These are phyloP conservation scores for Sanguinoderma infundibulare DNA, from an alignment of 1,284 basidiomycete species.

Conservation along the genomic window DNA sequence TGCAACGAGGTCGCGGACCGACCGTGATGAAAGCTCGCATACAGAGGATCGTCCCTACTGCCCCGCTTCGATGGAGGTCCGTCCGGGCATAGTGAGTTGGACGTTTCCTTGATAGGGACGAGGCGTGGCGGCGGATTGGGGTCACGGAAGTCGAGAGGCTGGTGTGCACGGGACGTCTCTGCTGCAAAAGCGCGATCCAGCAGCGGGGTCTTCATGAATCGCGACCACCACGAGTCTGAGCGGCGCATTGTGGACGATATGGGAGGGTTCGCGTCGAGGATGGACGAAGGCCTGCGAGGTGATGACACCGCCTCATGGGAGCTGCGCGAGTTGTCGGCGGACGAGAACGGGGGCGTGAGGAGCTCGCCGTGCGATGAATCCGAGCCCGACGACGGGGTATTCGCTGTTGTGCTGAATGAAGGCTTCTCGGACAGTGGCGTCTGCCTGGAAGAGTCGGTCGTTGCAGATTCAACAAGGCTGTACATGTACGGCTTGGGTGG, in stretches of 20 bases:
- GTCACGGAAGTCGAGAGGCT: conserved; percentile 62
- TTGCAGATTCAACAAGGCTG: conserved; percentile 31
- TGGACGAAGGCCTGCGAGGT: conserved; percentile 40
- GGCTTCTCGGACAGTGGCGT: conserved; percentile 35
- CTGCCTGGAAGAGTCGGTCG: conserved; percentile 34
- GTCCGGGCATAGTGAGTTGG: conserved; percentile 30
- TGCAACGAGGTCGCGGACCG: conserved; percentile 33
- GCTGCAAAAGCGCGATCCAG: conserved; percentile 42
- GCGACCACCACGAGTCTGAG: conserved; percentile 52
- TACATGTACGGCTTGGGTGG: conserved; percentile 34
- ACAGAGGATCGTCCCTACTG: conserved; percentile 20
- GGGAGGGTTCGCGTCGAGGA: conserved; percentile 43
- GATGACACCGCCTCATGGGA: conserved; percentile 34
- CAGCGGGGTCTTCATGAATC: conserved; percentile 46
- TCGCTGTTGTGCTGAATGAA: conserved; percentile 30
- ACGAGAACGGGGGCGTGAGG: conserved; percentile 14
- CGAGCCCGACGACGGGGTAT: conserved; percentile 23
- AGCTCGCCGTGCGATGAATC: conserved; percentile 23
- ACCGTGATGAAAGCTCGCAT: conserved; percentile 29
- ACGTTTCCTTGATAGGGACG: conserved; percentile 56
- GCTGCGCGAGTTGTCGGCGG: conserved; percentile 25
- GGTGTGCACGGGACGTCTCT: conserved; percentile 22
- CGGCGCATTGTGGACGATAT: conserved; percentile 40
- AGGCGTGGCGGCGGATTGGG: conserved; percentile 71
- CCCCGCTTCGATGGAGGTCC: conserved; percentile 10